phyloP scores from a whole-genome alignment of 83 land plant genomes.

The Thuja plicata region DNA sequence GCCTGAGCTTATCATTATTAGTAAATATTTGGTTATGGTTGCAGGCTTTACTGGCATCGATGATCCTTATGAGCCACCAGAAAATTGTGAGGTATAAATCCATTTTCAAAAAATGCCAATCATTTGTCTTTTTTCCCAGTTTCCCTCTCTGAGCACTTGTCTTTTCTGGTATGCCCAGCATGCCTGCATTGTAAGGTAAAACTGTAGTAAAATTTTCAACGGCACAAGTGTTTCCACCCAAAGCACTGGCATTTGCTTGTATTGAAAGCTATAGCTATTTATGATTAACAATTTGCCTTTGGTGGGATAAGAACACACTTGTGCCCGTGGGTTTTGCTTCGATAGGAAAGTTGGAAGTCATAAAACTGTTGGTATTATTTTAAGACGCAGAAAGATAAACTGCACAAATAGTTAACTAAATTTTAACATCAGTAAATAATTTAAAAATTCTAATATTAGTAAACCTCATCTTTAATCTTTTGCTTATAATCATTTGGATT shows the following conservation, averaged over 20 bases:
- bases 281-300: neutral
- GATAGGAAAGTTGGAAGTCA: neutral
- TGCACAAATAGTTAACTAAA: neutral
- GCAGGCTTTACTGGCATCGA: constrained; percentile 96
- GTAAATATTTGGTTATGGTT: neutral
- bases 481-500: neutral
- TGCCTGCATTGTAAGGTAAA: neutral
- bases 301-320: neutral
- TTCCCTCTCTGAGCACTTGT: neutral
- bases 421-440: neutral
- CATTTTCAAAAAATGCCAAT: neutral
- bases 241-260: neutral
- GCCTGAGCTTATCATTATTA: neutral
- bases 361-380: neutral
- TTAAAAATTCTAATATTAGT: neutral
- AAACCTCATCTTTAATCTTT: neutral
- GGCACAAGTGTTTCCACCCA: neutral
- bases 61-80: constrained; percentile 88
- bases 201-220: neutral
- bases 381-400: constrained; percentile 1
- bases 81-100: constrained; percentile 61
- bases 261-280: neutral
- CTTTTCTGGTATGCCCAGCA: neutral
- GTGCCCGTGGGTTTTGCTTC: neutral
- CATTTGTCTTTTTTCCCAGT: neutral